Base-by-base conservation (phyloP, 805 yeast species). In the Lipomyces kockii region DNA sequence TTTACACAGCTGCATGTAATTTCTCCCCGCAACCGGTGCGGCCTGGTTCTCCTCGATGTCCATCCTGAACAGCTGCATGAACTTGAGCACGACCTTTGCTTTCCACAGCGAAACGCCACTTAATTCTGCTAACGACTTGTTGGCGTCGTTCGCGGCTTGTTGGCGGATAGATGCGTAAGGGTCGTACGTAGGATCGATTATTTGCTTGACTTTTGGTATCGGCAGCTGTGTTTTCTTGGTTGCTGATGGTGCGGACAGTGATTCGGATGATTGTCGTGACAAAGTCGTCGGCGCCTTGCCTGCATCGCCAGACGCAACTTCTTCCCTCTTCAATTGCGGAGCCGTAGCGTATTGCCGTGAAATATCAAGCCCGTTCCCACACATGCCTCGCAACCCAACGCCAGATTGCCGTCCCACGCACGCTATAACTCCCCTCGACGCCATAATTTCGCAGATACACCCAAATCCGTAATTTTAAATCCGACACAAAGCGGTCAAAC, bases 11-110 rank as follows among this genome's bases (percentile, higher is more conserved):
- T 90, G 92, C 75, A 91, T 90, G 79, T 93, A 95, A 65, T 85
- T 83, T 2, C 93, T 89, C 8, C 98, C 98, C 4, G 97, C 97
- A 71, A 94, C 88, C 0, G 98, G 92, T 34, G 98, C 98, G 0
- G 98, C 90, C 76, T 98, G 85, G 51, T 93, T 85, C 71, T 86
- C 86, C 81, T 94, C 98, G 96, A 94, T 92, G 78, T 94, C 97
- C 66, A 94, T 81, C 70, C 86, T 83, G 76, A 94, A 88, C 11
- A 83, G 52, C 22, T 68, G 64, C 66, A 80, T 77, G 39, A 78
- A 60, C 34, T 43, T 58, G 37, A 56, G 25, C 29, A 68, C 60
- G 25, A 58, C 17, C 14, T 58, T 27, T 11, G 66, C 63, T 32
- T 58, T 63, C 71, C 71, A 68, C 46, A 53, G 22, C n/a, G 68